Evolutionary conservation across 306 rosid species (phyloP).

Genomic region (Dryas drummondii): DNA sequence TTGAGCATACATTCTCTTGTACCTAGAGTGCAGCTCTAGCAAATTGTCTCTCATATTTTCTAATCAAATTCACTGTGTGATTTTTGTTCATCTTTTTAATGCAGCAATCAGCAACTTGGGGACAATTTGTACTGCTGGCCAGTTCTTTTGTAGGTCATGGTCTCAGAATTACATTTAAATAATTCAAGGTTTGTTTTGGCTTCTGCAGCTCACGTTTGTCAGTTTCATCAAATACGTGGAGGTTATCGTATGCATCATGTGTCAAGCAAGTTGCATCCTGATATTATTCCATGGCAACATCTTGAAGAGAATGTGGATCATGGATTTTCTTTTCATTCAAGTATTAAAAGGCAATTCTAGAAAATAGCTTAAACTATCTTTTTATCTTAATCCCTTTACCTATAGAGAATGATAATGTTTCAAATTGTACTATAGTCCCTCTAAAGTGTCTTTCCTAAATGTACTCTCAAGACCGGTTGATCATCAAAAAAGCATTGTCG

Average conservation of each 20-base stretch:
- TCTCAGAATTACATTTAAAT: neutral
- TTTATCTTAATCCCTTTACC: too few relatives aligned
- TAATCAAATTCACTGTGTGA: neutral
- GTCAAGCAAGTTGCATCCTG: too few relatives aligned
- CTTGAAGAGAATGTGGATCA: too few relatives aligned
- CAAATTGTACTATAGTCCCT: too few relatives aligned
- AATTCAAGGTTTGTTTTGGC: conserved; percentile 1
- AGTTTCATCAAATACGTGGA: neutral
- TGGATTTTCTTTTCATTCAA: too few relatives aligned
- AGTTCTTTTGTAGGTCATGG: neutral
- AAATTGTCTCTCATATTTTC: neutral
- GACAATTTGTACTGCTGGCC: neutral
- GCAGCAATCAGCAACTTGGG: neutral
- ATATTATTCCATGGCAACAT: too few relatives aligned
- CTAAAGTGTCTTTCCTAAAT: too few relatives aligned
- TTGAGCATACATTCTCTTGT: neutral
- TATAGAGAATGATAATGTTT: too few relatives aligned
- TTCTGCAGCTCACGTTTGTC: neutral
- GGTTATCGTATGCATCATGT: neutral
- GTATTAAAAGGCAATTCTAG: too few relatives aligned
- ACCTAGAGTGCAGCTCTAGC: neutral
- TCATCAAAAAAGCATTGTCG: too few relatives aligned
- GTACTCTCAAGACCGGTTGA: too few relatives aligned
- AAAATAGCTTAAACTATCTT: too few relatives aligned
- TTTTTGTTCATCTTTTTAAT: neutral